phyloP scores from a whole-genome alignment of 176 grass and related monocot genomes.

The Dendrocalamus sinicus region DNA sequence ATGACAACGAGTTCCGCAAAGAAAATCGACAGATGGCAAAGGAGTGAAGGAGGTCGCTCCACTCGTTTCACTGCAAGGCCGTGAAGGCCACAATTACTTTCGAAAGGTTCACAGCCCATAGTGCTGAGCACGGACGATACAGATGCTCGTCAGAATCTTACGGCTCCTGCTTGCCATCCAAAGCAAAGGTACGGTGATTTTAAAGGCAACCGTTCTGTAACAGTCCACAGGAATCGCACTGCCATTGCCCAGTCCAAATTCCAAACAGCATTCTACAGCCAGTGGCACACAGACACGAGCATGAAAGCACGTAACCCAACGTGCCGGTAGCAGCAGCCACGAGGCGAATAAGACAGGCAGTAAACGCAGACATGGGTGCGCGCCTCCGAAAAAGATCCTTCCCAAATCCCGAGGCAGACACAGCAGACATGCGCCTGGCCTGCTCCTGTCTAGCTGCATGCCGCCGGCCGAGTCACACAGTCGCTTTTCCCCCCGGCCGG shows the following conservation, averaged over 20 bases:
- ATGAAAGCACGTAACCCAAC: neutral
- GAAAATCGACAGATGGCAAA: neutral
- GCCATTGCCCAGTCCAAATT: neutral
- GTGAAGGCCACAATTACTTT: neutral
- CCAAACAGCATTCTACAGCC: neutral
- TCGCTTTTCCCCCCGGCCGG: neutral
- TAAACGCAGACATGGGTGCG: slow-evolving; percentile 23
- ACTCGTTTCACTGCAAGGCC: neutral
- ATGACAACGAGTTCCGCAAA: neutral
- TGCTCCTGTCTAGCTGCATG: neutral
- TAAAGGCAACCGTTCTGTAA: neutral
- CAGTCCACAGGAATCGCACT: neutral
- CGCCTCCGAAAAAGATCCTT: slow-evolving; percentile 16
- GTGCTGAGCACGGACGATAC: too few relatives aligned
- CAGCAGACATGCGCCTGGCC: neutral
- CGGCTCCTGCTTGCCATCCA: neutral
- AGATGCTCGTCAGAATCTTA: neutral
- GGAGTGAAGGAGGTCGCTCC: neutral
- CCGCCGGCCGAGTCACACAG: neutral
- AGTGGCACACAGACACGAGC: neutral
- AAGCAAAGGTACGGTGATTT: neutral
- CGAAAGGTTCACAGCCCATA: neutral
- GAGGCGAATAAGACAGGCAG: slow-evolving; percentile 33
- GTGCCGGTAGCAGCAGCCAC: neutral
- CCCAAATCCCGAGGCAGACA: slow-evolving; percentile 43